Base-by-base conservation (phyloP, 495 filamentous ascomycete species). In the Penicillium fimorum region DNA sequence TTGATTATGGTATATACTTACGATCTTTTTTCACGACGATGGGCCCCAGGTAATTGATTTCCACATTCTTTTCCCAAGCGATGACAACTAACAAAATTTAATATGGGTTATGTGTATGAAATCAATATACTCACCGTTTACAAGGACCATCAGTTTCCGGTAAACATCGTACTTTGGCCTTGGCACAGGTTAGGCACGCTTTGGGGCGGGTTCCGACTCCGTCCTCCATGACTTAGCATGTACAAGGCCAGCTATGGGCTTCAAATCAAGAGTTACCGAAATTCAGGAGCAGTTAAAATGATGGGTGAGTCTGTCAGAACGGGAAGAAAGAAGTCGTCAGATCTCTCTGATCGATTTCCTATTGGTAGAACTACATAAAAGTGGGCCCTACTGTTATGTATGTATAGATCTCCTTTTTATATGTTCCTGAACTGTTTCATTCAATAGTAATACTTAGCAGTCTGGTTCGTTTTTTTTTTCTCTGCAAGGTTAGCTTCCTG, bases 121-220 rank as follows among this genome's bases (percentile, higher is more conserved):
- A 42, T 8, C 17, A 10, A 30, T 17, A 24, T 12, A 53, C 58
- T 50, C n/a, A 62, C 66, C 66, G 60, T 51, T 64, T 64, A 18
- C 66, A 69, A 29, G 52, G 30, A 3, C 63, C 61, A 24, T 58
- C 27, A 15, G 13, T 33, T 45, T 66, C 53, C 8, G 60, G 66
- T 13, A 62, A 61, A 48, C 66, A 69, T 48, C 63, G 58, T 13
- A 66, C 66, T 46, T 69, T 69, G 8, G 66, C 66, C 56, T 64
- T 69, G 38, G 66, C 66, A 38, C 66, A 69, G 5, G 63, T 64
- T 17, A 49, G 43, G 20, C 66, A 69, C 13, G 66, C 66, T 32
- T 61, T 68, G 2, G 65, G 62, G 22, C 65, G 65, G 32, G 33
- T 11, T 20, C 50, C 60, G 18, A 41, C 44, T 38, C 10, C 13